Evolutionary conservation across 129 eudicot species (phyloP), one percentile per base, ranked within the genome.

Genomic region (Artemisia argyi): DNA sequence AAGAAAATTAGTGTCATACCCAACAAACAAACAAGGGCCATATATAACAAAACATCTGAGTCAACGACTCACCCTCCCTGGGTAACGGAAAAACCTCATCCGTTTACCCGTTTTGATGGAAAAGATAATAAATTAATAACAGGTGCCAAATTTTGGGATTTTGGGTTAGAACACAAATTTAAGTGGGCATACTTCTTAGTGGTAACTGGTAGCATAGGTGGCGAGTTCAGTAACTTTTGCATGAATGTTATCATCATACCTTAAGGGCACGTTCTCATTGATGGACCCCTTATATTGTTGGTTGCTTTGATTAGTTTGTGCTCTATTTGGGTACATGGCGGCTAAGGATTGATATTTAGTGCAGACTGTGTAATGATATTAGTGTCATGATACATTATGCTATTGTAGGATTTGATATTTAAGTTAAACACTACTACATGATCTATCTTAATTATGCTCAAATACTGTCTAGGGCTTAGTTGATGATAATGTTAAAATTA

Each of bases 1-100:
- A 63, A 66, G 52, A 17, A 78, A 81, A 67, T 66, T n/a, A 71
- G 68, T 70, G n/a, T 64, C 17, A 67, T 57, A 26, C 48, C 7
- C 7, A 15, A 50, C 17, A n/a, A 18, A 50, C 46, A 32, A 11
- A 35, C 39, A 28, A 11, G 48, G 11, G 28, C 28, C 65, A 60
- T 60, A 24, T 4, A 30, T 30, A 30, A 30, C 35, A 30, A 30
- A 30, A 30, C 35, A 30, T 30, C 35, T 30, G 35, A 30, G 35
- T 30, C 35, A 4, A 30, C 4, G 35, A 30, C 6, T 30, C 35
- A 3, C 35, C 35, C 35, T 30, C 35, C 35, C 35, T 6, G 35
- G 35, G 35, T 30, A 30, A 4, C 1, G 35, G 35, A 30, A 30
- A 30, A 30, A 30, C 35, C 6, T 30, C 35, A 30, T 30, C 35